Evolutionary conservation across 495 filamentous ascomycete species (phyloP).

Genomic region (Lichina pygmaea): DNA sequence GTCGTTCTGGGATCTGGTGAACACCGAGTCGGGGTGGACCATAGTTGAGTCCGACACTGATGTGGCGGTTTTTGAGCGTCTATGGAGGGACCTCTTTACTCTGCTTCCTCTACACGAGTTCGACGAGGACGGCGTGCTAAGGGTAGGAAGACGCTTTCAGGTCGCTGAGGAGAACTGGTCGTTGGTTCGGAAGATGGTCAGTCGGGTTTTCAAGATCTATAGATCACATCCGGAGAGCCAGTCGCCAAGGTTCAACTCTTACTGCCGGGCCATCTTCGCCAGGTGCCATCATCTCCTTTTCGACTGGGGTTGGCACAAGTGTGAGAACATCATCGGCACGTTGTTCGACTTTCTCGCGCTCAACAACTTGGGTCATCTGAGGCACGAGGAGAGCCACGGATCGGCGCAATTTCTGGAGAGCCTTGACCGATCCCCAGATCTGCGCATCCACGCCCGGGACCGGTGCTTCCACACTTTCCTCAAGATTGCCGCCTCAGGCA

Average conservation of each 20-base stretch:
- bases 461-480: constrained; percentile 83
- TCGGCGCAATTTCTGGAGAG: constrained; percentile 59
- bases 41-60: constrained; percentile 16
- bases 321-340: constrained; percentile 45
- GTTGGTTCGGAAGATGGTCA: constrained; percentile 34
- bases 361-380: constrained; percentile 42
- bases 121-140: constrained; percentile 34
- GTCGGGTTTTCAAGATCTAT: constrained; percentile 39
- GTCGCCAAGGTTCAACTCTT: constrained; percentile 46
- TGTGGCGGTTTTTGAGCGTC: constrained; percentile 29
- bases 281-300: constrained; percentile 58
- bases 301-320: constrained; percentile 67
- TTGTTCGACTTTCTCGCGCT: constrained; percentile 82
- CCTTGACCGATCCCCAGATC: constrained; percentile 30
- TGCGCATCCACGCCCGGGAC: constrained; percentile 39
- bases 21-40: constrained; percentile 15
- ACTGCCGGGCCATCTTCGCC: constrained; percentile 43
- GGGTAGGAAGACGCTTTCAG: constrained; percentile 26
- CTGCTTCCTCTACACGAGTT: constrained; percentile 55
- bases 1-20: constrained; percentile 31
- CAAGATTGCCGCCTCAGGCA: constrained; percentile 49
- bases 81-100: constrained; percentile 51
- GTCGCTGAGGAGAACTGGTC: constrained; percentile 41
- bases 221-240: constrained; percentile 22
- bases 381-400: constrained; percentile 45